Evolutionary conservation across 441 rosid genomes (phyloP).

Genomic region (Brassica hybrid): DNA sequence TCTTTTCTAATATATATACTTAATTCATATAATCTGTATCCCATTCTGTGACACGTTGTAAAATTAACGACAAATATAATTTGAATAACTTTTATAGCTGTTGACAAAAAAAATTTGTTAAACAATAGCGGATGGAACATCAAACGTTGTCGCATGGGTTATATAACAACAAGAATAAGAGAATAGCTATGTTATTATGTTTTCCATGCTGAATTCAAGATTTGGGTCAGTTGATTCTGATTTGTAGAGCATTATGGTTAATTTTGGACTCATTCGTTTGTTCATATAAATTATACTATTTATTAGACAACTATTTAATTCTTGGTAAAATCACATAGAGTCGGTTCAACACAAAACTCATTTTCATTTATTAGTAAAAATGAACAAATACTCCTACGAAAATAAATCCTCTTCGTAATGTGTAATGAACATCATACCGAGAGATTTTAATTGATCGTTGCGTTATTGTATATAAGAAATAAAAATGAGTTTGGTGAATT

Average conservation of each 20-base stretch:
- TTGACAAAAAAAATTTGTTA: neutral
- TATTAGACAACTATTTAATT: neutral
- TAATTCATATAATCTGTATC: neutral
- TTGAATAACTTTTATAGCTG: neutral
- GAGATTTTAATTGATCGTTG: neutral
- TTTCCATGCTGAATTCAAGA: neutral
- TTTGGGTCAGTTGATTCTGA: neutral
- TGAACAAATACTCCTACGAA: neutral
- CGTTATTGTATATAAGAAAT: slow-evolving; percentile 16
- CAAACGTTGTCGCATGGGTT: neutral
- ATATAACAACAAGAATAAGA: neutral
- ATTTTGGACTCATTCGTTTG: neutral
- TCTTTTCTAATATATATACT: neutral
- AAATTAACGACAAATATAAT: neutral
- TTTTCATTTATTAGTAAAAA: slow-evolving; percentile 2
- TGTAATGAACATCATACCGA: slow-evolving; percentile 11
- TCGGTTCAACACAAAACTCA: neutral
- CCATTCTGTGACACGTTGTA: neutral
- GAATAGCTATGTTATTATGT: neutral
- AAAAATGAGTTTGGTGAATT: slow-evolving; percentile 36
- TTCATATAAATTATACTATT: neutral
- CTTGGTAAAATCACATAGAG: neutral
- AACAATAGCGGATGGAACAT: neutral
- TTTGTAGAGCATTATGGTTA: slow-evolving; percentile 8
- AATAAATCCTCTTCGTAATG: neutral